phyloP scores from a whole-genome alignment of 352 stramenopile genomes.

The Globisporangium yorkense region DNA sequence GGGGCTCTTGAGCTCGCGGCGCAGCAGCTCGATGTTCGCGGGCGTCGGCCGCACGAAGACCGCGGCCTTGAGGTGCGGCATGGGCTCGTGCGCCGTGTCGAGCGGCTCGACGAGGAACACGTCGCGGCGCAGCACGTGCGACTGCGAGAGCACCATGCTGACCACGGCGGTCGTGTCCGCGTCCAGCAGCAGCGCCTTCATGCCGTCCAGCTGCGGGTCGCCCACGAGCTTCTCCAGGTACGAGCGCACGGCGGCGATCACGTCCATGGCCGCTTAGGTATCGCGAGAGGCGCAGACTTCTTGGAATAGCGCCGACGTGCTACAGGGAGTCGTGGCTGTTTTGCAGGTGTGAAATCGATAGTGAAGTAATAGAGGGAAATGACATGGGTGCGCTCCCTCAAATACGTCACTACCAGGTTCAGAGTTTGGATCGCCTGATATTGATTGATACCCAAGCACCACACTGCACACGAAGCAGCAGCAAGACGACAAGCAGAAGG shows the following conservation, averaged over 20 bases:
- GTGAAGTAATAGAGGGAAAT: too few relatives aligned
- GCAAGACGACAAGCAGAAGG: too few relatives aligned
- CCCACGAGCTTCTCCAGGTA: conserved; percentile 84
- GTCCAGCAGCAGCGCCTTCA: conserved; percentile 97
- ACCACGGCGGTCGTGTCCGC: conserved; percentile 93
- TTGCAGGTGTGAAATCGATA: too few relatives aligned
- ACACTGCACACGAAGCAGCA: too few relatives aligned
- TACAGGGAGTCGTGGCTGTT: background rate
- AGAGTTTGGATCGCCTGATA: too few relatives aligned
- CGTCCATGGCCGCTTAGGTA: conserved; percentile 41
- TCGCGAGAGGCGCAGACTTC: background rate
- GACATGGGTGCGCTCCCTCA: too few relatives aligned
- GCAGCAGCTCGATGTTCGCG: conserved; percentile 89
- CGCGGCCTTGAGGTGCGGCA: conserved; percentile 93
- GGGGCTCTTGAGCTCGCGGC: conserved; percentile 89
- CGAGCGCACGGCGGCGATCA: conserved; percentile 56
- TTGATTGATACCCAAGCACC: too few relatives aligned
- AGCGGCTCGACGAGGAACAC: conserved; percentile 95
- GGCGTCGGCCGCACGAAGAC: conserved; percentile 93
- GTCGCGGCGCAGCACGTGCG: conserved; percentile 93
- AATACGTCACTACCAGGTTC: too few relatives aligned
- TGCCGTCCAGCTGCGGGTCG: conserved; percentile 85
- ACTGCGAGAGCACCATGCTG: conserved; percentile 94
- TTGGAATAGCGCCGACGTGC: background rate
- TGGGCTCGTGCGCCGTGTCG: conserved; percentile 75